phyloP scores from a whole-genome alignment of 805 yeast species.

The Kodamaea lidongshanica region DNA sequence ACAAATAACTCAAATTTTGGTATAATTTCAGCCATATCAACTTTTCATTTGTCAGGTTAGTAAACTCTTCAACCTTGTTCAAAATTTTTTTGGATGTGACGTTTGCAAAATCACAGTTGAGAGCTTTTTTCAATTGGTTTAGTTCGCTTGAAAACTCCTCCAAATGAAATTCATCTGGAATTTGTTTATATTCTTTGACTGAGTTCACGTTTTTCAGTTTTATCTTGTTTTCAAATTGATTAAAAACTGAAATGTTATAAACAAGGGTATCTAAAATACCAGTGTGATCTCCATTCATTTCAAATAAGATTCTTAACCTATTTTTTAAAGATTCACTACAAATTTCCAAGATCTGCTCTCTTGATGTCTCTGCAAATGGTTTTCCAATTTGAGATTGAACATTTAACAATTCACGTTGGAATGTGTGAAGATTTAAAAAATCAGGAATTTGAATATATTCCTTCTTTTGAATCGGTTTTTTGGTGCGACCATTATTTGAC shows the following conservation, averaged over 20 bases:
- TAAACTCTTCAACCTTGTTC: conserved; percentile 12
- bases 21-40: conserved; percentile 21
- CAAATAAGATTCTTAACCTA: conserved; percentile 25
- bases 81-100: conserved; percentile 12
- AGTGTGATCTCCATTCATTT: conserved; percentile 53
- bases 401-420: conserved; percentile 15
- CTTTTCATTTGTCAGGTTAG: conserved; percentile 13
- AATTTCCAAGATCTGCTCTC: conserved; percentile 12
- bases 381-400: conserved; percentile 10
- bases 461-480: conserved; percentile 1
- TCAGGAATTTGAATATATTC: conserved; percentile 17
- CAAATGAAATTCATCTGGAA: conserved; percentile 27
- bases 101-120: conserved; percentile 16
- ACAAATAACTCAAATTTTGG: conserved; percentile 26
- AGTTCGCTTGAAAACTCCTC: conserved; percentile 31
- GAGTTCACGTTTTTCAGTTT: background rate
- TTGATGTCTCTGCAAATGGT: conserved; percentile 5
- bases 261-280: conserved; percentile 52
- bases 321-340: conserved; percentile 12
- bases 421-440: conserved; percentile 13
- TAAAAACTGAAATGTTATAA: conserved; percentile 34
- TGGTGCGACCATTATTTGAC: too few species aligned
- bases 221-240: conserved; percentile 13
- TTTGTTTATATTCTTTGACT: conserved; percentile 4
- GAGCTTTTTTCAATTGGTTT: conserved; percentile 14